Percentiles rank a stretch among this genome's conserved stretches.
phyloP scores from a whole-genome alignment of 805 yeast genomes.

The Lachancea mirantina region DNA sequence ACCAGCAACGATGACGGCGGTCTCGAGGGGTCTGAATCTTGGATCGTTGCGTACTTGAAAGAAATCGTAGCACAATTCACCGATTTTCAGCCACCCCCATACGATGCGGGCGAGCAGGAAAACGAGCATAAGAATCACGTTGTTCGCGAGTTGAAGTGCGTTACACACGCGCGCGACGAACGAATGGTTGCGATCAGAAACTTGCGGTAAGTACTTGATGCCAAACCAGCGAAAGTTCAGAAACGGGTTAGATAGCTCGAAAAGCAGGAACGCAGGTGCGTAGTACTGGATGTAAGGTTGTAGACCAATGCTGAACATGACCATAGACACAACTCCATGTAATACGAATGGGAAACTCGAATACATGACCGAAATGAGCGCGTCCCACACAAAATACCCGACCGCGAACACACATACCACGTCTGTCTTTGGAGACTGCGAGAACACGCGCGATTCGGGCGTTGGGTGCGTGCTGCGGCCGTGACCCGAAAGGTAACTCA shows the following conservation, averaged over 20 bases:
- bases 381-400: slow-evolving; percentile 87
- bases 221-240: slow-evolving; percentile 86
- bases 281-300: slow-evolving; percentile 70
- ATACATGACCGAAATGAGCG: slow-evolving; percentile 52
- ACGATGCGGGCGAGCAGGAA: slow-evolving; percentile 69
- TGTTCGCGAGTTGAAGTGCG: slow-evolving; percentile 44
- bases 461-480: slow-evolving; percentile 14
- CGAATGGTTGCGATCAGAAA: slow-evolving; percentile 10
- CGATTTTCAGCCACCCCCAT: slow-evolving; percentile 76
- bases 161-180: slow-evolving; percentile 35
- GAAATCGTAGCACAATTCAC: slow-evolving; percentile 41
- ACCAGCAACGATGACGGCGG: slow-evolving; percentile 31
- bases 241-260: slow-evolving; percentile 84
- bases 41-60: slow-evolving; percentile 34
- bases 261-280: slow-evolving; percentile 70
- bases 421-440: slow-evolving; percentile 20
- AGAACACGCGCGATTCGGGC: slow-evolving; percentile 23
- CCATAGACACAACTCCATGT: slow-evolving; percentile 67
- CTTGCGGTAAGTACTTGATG: slow-evolving; percentile 20
- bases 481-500: slow-evolving; percentile 14
- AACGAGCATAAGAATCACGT: slow-evolving; percentile 45
- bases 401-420: slow-evolving; percentile 37
- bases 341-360: slow-evolving; percentile 58
- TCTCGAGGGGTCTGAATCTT: slow-evolving; percentile 39
- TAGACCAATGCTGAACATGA: slow-evolving; percentile 58